Conservation (phyloP, 2,329 filamentous ascomycete species). For the Xylariaceae sp. region DNA sequence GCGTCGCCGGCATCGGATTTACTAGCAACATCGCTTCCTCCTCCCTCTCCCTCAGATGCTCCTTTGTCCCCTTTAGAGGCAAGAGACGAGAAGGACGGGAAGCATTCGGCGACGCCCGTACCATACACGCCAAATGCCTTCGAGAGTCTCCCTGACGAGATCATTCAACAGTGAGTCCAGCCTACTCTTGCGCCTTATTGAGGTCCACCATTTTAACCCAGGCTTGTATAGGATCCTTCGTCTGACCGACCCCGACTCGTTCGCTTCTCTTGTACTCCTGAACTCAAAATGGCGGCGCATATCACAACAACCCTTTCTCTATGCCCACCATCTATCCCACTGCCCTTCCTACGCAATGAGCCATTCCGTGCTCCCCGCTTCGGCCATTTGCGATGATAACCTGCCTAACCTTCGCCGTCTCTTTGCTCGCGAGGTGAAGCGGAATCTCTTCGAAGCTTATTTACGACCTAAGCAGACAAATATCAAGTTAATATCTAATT, state of each 20-base stretch:
- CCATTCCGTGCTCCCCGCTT: conserved; percentile 35
- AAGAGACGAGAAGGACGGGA: conserved; percentile 8
- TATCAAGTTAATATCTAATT: conserved; percentile 77
- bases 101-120: conserved; percentile 8
- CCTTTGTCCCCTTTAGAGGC: too few species aligned
- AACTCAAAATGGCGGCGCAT: conserved; percentile 63
- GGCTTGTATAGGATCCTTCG: conserved; percentile 52
- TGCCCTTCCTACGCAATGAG: conserved; percentile 57
- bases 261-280: conserved; percentile 62
- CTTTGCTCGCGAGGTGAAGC: conserved; percentile 68
- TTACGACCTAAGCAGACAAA: conserved; percentile 65
- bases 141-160: conserved; percentile 60
- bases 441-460: conserved; percentile 74
- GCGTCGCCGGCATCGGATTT: neutral
- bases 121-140: conserved; percentile 39
- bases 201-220: conserved; percentile 4
- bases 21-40: neutral
- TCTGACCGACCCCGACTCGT: conserved; percentile 57
- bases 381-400: conserved; percentile 42
- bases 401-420: conserved; percentile 59
- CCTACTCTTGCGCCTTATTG: conserved; percentile 6
- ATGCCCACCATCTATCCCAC: conserved; percentile 57
- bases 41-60: neutral
- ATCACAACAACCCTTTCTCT: conserved; percentile 61
- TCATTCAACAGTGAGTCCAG: conserved; percentile 59